These are phyloP conservation scores for Aeschynomene evenia DNA, from an alignment of 306 rosid species.

Conservation along the genomic window DNA sequence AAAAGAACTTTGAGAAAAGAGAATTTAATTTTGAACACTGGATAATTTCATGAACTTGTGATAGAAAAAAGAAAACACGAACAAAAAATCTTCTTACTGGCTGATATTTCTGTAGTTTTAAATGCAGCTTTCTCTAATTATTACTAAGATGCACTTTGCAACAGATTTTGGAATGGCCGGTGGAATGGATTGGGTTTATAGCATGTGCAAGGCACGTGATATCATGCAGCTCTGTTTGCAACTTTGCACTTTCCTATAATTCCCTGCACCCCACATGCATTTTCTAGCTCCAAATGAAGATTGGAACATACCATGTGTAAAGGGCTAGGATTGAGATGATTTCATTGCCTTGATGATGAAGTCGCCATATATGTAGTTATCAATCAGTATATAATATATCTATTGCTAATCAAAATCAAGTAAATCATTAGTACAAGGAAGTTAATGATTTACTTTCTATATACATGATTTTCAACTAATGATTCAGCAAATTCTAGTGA, in stretches of 20 bases:
- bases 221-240: background rate
- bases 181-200: background rate
- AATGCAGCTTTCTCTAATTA: background rate
- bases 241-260: background rate
- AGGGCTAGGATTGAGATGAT: too few relatives aligned
- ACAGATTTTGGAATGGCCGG: background rate
- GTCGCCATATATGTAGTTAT: background rate
- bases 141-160: too few relatives aligned
- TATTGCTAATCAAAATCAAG: too few relatives aligned
- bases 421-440: too few relatives aligned
- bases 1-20: background rate
- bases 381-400: too few relatives aligned
- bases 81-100: background rate
- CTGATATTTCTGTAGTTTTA: background rate
- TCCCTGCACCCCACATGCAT: background rate
- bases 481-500: background rate
- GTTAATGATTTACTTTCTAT: too few relatives aligned
- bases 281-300: background rate
- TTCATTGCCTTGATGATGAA: background rate
- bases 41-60: background rate
- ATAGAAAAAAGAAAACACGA: background rate
- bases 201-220: background rate
- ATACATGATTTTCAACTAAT: background rate
- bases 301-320: background rate
- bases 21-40: background rate